These are phyloP conservation scores for Cyclotella kingstonii DNA, from an alignment of 108 stramenopile species.

Conservation along the genomic window DNA sequence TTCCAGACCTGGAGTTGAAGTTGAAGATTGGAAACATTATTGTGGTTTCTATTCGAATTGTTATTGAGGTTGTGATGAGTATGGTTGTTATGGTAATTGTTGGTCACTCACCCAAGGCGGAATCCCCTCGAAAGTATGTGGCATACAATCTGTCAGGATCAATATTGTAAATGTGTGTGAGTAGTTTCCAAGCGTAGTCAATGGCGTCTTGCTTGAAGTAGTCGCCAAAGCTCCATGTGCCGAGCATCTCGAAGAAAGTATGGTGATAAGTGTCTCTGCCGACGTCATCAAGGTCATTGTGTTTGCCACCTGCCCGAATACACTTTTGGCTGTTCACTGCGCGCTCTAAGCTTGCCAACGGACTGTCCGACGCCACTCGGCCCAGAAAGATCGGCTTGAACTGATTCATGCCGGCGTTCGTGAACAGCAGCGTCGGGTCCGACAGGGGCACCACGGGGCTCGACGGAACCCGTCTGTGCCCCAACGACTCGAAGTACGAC, in stretches of 20 bases:
- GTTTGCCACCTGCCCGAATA: conserved; percentile 99
- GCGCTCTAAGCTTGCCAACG: conserved; percentile 67
- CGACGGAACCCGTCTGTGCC: conserved; percentile 75
- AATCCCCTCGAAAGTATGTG: conserved; percentile 97
- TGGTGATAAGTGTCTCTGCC: conserved; percentile 99
- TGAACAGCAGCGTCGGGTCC: conserved; percentile 98
- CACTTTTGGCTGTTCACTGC: conserved; percentile 98
- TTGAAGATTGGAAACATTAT: background rate
- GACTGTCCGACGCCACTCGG: conserved; percentile 75
- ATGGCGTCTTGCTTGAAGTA: conserved; percentile 95
- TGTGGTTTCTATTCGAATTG: too few relatives aligned
- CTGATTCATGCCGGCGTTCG: conserved; percentile 99
- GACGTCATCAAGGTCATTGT: conserved; percentile 99
- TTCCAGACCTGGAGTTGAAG: conserved; percentile 3
- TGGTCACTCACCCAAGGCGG: conserved; percentile 46
- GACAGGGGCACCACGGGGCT: conserved; percentile 90
- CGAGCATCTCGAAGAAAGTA: conserved; percentile 99
- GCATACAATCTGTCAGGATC: conserved; percentile 88
- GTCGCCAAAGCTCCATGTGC: conserved; percentile 94
- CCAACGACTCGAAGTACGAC: conserved; percentile 78
- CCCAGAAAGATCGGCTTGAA: conserved; percentile 99
- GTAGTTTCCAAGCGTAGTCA: conserved; percentile 90
- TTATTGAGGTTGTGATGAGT: background rate
- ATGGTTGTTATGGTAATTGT: background rate
- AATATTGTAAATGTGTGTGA: conserved; percentile 89